phyloP scores from a whole-genome alignment of 2,329 filamentous ascomycete species.

The Xylariaceae sp. region DNA sequence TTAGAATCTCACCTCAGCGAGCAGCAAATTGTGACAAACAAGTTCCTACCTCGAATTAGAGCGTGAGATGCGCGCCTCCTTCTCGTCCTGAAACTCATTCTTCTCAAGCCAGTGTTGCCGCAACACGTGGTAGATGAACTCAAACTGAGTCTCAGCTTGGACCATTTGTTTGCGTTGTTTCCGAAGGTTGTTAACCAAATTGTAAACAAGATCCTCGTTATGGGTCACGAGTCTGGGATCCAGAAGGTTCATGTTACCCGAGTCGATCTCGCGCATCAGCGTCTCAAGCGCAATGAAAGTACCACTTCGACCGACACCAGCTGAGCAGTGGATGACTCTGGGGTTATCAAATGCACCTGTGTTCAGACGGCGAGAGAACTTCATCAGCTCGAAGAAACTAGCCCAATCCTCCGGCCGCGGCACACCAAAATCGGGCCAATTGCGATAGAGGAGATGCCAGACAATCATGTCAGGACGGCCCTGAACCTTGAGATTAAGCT shows the following conservation, averaged over 20 bases:
- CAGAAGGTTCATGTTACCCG: constrained; percentile 61
- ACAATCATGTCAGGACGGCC: constrained; percentile 48
- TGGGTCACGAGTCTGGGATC: constrained; percentile 30
- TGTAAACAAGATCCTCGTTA: constrained; percentile 65
- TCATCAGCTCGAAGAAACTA: constrained; percentile 68
- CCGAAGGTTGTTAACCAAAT: constrained; percentile 75
- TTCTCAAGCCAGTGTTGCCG: constrained; percentile 70
- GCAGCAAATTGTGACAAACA: constrained; percentile 36
- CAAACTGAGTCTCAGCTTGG: constrained; percentile 79
- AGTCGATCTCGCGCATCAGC: constrained; percentile 76
- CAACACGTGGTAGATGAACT: constrained; percentile 86
- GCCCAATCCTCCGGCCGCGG: constrained; percentile 66
- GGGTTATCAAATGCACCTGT: constrained; percentile 57
- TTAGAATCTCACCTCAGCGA: constrained; percentile 4
- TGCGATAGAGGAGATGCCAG: constrained; percentile 81
- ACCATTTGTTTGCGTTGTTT: constrained; percentile 96
- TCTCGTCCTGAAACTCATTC: constrained; percentile 44
- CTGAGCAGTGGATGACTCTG: constrained; percentile 82
- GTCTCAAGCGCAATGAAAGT: constrained; percentile 97
- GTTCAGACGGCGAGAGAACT: constrained; percentile 60
- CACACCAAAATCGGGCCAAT: constrained; percentile 89
- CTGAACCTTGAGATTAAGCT: constrained; percentile 59
- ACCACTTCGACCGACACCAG: constrained; percentile 88
- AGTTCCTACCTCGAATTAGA: constrained; percentile 54
- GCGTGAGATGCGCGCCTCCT: constrained; percentile 28